Percentiles rank a stretch among this genome's conserved stretches.
These are phyloP conservation scores for Scolecobasidium constrictum DNA, from an alignment of 2,329 filamentous ascomycete species.

Conservation along the genomic window DNA sequence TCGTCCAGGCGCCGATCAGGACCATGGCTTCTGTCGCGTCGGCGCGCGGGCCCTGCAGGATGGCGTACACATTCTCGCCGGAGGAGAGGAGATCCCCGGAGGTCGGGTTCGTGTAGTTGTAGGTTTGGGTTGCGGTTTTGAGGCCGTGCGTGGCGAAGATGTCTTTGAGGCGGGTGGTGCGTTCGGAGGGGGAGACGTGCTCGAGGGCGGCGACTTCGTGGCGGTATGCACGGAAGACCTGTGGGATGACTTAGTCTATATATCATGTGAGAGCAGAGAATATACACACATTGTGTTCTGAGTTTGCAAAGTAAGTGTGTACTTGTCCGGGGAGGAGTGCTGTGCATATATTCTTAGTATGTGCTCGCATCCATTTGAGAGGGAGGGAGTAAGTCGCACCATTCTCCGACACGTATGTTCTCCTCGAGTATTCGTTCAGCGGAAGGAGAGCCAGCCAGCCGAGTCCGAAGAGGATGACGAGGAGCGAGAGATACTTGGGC, in stretches of 20 bases:
- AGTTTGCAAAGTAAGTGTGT: slow-evolving; percentile 94
- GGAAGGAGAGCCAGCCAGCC: slow-evolving; percentile 85
- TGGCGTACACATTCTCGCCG: slow-evolving; percentile 87
- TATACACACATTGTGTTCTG: slow-evolving; percentile 90
- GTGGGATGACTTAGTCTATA: no score
- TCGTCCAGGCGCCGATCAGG: slow-evolving; percentile 79
- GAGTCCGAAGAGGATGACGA: slow-evolving; percentile 77
- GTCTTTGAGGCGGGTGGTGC: slow-evolving; percentile 59
- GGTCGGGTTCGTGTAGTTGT: slow-evolving; percentile 57
- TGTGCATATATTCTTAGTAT: no score
- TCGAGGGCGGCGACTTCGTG: slow-evolving; percentile 64
- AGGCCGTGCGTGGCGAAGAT: slow-evolving; percentile 71
- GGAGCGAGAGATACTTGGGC: slow-evolving; percentile 75
- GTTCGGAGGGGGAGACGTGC: slow-evolving; percentile 26
- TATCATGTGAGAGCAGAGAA: no score
- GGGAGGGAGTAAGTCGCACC: no score
- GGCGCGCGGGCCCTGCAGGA: slow-evolving; percentile 84
- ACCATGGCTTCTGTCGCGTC: slow-evolving; percentile 97
- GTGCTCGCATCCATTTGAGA: no score
- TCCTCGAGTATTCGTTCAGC: slow-evolving; percentile 78
- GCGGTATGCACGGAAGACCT: slow-evolving; percentile 82
- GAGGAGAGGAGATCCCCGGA: slow-evolving; percentile 62
- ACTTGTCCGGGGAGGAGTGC: slow-evolving; percentile 91
- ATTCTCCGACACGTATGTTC: slow-evolving; percentile 96
- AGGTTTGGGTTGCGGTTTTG: slow-evolving; percentile 81